A percentile compares a stretch with the other conserved stretches of the same genome.
phyloP scores from a whole-genome alignment of 2,329 filamentous ascomycete genomes.

The Myrmaecium sp. region DNA sequence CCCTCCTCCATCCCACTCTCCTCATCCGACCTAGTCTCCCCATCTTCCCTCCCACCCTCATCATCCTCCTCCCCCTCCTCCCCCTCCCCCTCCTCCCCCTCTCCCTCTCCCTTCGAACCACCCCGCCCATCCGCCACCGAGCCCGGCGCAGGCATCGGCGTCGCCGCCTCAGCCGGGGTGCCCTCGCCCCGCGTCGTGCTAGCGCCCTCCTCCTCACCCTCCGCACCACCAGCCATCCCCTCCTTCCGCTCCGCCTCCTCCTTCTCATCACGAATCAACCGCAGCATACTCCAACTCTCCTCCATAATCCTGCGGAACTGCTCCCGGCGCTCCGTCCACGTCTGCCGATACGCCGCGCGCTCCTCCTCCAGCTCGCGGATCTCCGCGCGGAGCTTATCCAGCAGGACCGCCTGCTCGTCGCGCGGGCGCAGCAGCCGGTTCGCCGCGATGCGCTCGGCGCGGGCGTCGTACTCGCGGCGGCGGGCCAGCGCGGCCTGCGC shows the following conservation, averaged over 20 bases:
- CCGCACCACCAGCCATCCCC: slow-evolving; percentile 34
- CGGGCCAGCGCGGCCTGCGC: slow-evolving; percentile 47
- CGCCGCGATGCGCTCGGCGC: slow-evolving; percentile 72
- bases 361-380: slow-evolving; percentile 76
- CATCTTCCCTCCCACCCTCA: slow-evolving; percentile 3
- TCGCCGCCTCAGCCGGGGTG: slow-evolving; percentile 24
- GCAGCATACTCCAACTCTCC: slow-evolving; percentile 71
- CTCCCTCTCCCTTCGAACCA: slow-evolving; percentile 12
- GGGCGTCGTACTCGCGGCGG: slow-evolving; percentile 72
- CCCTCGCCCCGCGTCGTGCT: slow-evolving; percentile 17
- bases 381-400: slow-evolving; percentile 73
- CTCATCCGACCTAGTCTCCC: slow-evolving; percentile 3
- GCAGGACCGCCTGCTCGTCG: slow-evolving; percentile 63
- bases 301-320: slow-evolving; percentile 82
- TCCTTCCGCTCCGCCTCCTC: slow-evolving; percentile 81
- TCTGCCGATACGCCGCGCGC: slow-evolving; percentile 61
- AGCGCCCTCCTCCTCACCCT: slow-evolving; percentile 20
- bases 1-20: slow-evolving; percentile 9
- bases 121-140: slow-evolving; percentile 11
- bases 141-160: slow-evolving; percentile 15
- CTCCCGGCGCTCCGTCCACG: slow-evolving; percentile 69
- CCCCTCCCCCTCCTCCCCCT: slow-evolving; percentile 10
- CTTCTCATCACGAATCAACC: slow-evolving; percentile 85
- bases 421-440: slow-evolving; percentile 65
- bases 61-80: slow-evolving; percentile 15